phyloP scores from a whole-genome alignment of 2,329 filamentous ascomycete genomes.

The Zymoseptoria ardabiliae region DNA sequence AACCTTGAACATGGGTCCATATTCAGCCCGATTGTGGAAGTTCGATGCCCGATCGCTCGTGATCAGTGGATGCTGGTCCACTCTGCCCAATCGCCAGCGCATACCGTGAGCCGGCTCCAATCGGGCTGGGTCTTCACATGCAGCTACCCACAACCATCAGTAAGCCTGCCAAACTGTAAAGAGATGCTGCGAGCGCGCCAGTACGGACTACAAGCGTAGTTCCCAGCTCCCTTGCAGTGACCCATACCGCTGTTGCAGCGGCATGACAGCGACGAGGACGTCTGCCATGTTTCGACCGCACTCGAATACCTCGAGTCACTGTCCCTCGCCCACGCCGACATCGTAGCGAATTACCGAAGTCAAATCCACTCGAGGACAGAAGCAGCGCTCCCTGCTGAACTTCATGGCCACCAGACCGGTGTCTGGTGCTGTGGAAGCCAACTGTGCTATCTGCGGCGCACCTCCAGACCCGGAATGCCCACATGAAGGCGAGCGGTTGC shows the following conservation, averaged over 20 bases:
- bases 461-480: constrained; percentile 27
- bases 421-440: constrained; percentile 20
- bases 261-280: not conserved
- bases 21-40: not conserved
- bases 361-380: not conserved
- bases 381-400: constrained; percentile 13
- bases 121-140: not conserved
- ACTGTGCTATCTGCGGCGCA: constrained; percentile 32
- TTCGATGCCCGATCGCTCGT: not conserved
- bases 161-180: not conserved
- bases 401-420: constrained; percentile 13
- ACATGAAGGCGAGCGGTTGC: constrained; percentile 28
- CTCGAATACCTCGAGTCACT: not conserved
- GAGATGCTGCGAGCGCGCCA: not conserved
- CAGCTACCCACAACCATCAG: not conserved
- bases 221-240: not conserved
- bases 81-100: constrained; percentile 1
- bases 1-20: too few species aligned
- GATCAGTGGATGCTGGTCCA: not conserved
- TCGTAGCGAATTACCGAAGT: not conserved
- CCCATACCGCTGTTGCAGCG: not conserved
- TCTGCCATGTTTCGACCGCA: not conserved
- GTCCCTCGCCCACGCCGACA: not conserved
- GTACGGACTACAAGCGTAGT: not conserved
- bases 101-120: not conserved